Base-by-base conservation (phyloP, 805 yeast genomes). In the Ogataea allantospora region DNA sequence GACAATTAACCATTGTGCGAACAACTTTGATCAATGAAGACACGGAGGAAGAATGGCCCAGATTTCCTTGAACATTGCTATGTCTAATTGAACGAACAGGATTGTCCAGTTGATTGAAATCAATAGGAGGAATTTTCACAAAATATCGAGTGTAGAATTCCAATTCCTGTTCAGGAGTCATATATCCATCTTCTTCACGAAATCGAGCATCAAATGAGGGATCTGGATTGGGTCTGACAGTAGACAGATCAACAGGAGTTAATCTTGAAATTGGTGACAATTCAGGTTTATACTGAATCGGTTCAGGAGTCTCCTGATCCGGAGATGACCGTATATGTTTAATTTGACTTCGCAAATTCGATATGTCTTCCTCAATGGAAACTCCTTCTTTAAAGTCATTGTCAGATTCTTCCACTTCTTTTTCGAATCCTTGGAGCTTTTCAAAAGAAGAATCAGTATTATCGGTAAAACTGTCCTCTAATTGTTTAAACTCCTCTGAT, bases 131-230 rank as follows among this genome's bases (percentile, higher is more conserved):
- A n/a, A 41, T 43, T 9, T 33, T 31, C 10, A 43, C 41, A 33
- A 46, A 51, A 28, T 63, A 53, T 15, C 47, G 58, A 21, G 71
- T 59, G 50, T 68, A 71, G 15, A 74, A 63, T 20, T 68, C 71
- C 29, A 55, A 47, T 35, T 59, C 59, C 33, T 73, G 63, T 6
- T 57, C 55, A 3, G 65, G 53, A 2, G 59, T 55, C 32, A 74
- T 58, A n/a, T 65, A 55, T 0, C 78, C 79, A 12, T 64, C 74
- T 5, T 44, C 41, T 0, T 48, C 42, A 8, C 39, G 38, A 40
- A 64, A 63, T 7, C 30, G 16, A 33, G 43, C 48, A 10, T 50
- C 33, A 40, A 44, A 60, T 0, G 57, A 21, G 4, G 42, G 43
- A 21, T 62, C 23, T 1, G 44, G n/a, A 4, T 34, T 33, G 26